phyloP scores from a whole-genome alignment of 495 filamentous ascomycete species.

The Antarctomyces pellizariae region DNA sequence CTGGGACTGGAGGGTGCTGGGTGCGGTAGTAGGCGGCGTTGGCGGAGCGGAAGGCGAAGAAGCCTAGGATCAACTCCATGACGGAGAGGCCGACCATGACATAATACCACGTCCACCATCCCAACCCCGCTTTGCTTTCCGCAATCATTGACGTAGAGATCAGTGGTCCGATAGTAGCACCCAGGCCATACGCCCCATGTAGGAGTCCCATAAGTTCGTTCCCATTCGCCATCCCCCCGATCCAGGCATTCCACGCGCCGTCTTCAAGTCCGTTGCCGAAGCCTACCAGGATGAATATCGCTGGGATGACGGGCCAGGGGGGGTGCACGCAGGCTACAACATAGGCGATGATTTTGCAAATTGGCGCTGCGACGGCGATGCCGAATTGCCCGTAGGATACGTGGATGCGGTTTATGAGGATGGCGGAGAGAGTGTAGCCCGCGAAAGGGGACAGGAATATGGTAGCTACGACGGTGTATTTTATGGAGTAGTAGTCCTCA shows the following conservation, averaged over 20 bases:
- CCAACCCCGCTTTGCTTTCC: slow-evolving; percentile 25
- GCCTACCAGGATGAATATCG: slow-evolving; percentile 46
- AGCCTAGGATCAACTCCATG: slow-evolving; percentile 30
- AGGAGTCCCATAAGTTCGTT: slow-evolving; percentile 48
- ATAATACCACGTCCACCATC: slow-evolving; percentile 46
- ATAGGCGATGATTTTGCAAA: slow-evolving; percentile 42
- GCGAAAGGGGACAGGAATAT: slow-evolving; percentile 64
- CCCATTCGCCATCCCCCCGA: slow-evolving; percentile 46
- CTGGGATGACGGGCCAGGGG: slow-evolving; percentile 51
- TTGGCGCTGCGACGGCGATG: slow-evolving; percentile 40
- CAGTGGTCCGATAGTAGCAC: slow-evolving; percentile 51
- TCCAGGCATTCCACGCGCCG: slow-evolving; percentile 60
- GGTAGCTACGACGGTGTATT: slow-evolving; percentile 54
- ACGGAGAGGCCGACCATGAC: slow-evolving; percentile 37
- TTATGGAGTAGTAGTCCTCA: slow-evolving; percentile 44
- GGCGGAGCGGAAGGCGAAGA: slow-evolving; percentile 41
- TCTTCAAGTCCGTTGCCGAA: slow-evolving; percentile 50
- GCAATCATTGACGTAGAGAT: slow-evolving; percentile 54
- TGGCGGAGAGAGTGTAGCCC: slow-evolving; percentile 58
- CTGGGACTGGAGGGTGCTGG: slow-evolving; percentile 17
- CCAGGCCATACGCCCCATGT: slow-evolving; percentile 57
- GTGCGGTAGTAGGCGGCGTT: slow-evolving; percentile 37
- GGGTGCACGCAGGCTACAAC: slow-evolving; percentile 45
- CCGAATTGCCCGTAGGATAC: slow-evolving; percentile 44
- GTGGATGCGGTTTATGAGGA: slow-evolving; percentile 38